phyloP scores from a whole-genome alignment of 768 basidiomycete species.

The Tricholoma bakamatsutake region DNA sequence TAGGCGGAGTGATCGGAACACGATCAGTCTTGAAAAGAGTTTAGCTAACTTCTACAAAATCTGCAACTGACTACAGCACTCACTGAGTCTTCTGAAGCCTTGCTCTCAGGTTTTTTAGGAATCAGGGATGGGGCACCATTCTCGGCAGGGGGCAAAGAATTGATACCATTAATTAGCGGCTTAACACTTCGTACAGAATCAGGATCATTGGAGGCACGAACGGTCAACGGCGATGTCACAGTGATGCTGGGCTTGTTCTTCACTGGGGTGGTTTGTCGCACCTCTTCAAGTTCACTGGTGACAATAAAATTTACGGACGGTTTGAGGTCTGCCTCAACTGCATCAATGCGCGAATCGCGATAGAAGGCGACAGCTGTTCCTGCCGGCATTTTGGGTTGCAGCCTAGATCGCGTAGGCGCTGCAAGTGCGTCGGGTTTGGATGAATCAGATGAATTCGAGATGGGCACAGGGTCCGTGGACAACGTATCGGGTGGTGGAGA shows the following conservation, averaged over 20 bases:
- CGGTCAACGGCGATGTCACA: constrained; percentile 13
- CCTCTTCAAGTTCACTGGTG: constrained; percentile 66
- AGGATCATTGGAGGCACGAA: background rate
- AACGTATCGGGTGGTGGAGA: constrained; percentile 57
- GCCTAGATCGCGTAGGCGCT: constrained; percentile 35
- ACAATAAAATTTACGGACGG: constrained; percentile 69
- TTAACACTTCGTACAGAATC: constrained; percentile 3
- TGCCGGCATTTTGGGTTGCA: constrained; percentile 67
- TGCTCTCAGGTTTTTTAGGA: constrained; percentile 39
- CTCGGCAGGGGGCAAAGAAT: constrained; percentile 12
- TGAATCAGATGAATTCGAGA: constrained; percentile 22
- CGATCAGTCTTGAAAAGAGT: constrained; percentile 31
- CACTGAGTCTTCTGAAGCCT: constrained; percentile 51
- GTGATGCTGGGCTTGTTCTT: constrained; percentile 19
- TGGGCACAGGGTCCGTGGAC: constrained; percentile 25
- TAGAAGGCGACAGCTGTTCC: constrained; percentile 72
- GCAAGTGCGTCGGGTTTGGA: constrained; percentile 24
- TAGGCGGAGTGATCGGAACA: constrained; percentile 42
- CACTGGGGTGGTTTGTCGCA: constrained; percentile 14
- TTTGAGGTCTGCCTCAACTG: constrained; percentile 40
- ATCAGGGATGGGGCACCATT: constrained; percentile 21
- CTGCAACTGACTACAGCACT: constrained; percentile 16
- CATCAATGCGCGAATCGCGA: constrained; percentile 54
- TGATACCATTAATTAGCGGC: constrained; percentile 15
- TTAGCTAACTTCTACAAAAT: background rate